phyloP scores from a whole-genome alignment of 2,329 filamentous ascomycete species.

The Fusarium agapanthi region DNA sequence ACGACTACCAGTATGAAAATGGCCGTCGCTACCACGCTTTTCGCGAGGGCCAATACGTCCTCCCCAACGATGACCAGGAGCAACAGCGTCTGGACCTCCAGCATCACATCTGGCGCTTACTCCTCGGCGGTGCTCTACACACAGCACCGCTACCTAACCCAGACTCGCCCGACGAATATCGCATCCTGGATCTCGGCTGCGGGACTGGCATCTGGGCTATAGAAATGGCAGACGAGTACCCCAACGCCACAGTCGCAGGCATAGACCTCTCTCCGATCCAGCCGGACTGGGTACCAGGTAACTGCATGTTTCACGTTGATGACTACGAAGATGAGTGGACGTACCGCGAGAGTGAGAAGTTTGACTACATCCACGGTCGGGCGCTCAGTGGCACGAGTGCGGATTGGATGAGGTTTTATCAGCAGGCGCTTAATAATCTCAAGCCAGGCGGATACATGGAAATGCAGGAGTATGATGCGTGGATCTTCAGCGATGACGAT shows the following conservation, averaged over 20 bases:
- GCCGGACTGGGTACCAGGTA: constrained; percentile 63
- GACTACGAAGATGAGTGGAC: constrained; percentile 64
- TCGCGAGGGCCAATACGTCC: constrained; percentile 41
- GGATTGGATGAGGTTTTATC: constrained; percentile 46
- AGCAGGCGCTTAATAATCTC: constrained; percentile 40
- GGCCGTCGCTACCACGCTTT: constrained; percentile 48
- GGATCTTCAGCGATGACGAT: constrained; percentile 51
- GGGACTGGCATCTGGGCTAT: constrained; percentile 71
- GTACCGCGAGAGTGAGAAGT: constrained; percentile 42
- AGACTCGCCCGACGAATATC: constrained; percentile 34
- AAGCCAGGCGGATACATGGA: constrained; percentile 51
- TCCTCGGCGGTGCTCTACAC: constrained; percentile 36
- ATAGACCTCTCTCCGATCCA: constrained; percentile 68
- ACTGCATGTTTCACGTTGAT: constrained; percentile 72
- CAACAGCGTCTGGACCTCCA: constrained; percentile 50
- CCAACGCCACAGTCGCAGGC: constrained; percentile 51
- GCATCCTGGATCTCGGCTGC: constrained; percentile 66
- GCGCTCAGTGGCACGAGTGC: constrained; percentile 46
- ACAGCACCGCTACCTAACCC: constrained; percentile 42
- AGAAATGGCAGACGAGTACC: constrained; percentile 61
- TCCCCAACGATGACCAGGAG: constrained; percentile 47
- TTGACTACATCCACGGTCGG: constrained; percentile 51
- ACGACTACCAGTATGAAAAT: constrained; percentile 49
- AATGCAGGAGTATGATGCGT: constrained; percentile 52
- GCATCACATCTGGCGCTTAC: constrained; percentile 46